Conservation (phyloP, 768 basidiomycete species). For the Russula abietina region DNA sequence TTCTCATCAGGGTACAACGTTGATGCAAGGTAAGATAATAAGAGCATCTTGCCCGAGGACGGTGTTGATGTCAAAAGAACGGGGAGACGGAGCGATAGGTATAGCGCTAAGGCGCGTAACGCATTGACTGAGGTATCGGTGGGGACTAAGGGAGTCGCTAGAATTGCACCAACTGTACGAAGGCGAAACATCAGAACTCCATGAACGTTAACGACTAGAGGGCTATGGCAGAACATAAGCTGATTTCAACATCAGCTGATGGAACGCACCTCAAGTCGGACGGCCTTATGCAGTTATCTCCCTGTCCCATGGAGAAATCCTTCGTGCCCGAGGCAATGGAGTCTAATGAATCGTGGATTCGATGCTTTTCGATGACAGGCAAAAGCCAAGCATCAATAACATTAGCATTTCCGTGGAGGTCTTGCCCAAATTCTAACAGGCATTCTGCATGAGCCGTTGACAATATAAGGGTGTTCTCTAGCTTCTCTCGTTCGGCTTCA, state of each 20-base stretch:
- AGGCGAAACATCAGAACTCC: conserved; percentile 60
- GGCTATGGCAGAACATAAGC: conserved; percentile 37
- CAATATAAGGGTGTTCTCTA: conserved; percentile 60
- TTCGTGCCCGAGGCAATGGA: conserved; percentile 37
- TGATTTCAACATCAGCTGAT: conserved; percentile 6
- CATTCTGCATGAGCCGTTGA: conserved; percentile 56
- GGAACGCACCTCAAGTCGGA: conserved; percentile 50
- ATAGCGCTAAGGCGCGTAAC: conserved; percentile 56
- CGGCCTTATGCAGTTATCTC: conserved; percentile 37
- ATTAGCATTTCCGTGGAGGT: conserved; percentile 41
- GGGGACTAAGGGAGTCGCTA: conserved; percentile 44
- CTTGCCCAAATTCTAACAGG: conserved; percentile 48
- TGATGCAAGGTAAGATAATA: conserved; percentile 70
- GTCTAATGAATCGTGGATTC: conserved; percentile 49
- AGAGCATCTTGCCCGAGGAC: conserved; percentile 81
- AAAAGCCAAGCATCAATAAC: conserved; percentile 77
- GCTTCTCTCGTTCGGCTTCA: conserved; percentile 62
- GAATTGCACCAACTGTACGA: conserved; percentile 28
- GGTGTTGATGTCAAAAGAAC: conserved; percentile 79
- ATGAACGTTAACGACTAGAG: conserved; percentile 53
- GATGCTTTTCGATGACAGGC: conserved; percentile 59
- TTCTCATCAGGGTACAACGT: conserved; percentile 51
- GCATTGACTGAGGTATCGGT: conserved; percentile 57
- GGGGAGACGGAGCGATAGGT: conserved; percentile 65
- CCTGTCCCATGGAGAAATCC: conserved; percentile 44